Evolutionary conservation across 192 early-diverging fungal species (phyloP).

Genomic region (Mortierella antarctica): DNA sequence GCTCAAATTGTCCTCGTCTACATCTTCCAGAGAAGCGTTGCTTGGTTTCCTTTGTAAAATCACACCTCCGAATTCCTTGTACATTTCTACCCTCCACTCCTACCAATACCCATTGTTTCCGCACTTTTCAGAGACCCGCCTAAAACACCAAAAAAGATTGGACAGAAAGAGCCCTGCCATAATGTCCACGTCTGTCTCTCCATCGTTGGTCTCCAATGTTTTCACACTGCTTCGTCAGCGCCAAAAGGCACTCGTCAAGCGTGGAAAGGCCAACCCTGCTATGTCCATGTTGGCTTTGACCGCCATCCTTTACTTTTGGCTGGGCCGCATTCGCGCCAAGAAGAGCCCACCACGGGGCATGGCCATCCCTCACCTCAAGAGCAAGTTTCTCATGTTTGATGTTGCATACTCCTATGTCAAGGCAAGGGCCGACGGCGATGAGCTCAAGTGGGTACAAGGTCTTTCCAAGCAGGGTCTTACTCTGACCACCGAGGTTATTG

Average conservation of each 20-base stretch:
- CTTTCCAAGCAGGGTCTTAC: constrained; percentile 47
- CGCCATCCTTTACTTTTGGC: constrained; percentile 46
- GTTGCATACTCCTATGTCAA: constrained; percentile 38
- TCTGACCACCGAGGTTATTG: constrained; percentile 41
- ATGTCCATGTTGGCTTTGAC: constrained; percentile 53
- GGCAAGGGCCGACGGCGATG: constrained; percentile 30
- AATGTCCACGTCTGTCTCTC: constrained; percentile 24
- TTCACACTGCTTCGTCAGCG: constrained; percentile 45
- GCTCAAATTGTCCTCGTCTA: background rate
- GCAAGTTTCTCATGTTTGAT: constrained; percentile 41
- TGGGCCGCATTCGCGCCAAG: constrained; percentile 46
- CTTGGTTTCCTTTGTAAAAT: constrained; percentile 8
- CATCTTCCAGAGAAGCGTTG: background rate
- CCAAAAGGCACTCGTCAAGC: constrained; percentile 42
- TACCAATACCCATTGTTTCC: background rate
- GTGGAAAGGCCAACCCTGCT: constrained; percentile 48
- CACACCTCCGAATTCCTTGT: background rate
- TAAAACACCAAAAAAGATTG: background rate
- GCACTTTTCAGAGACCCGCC: background rate
- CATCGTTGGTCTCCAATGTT: constrained; percentile 36
- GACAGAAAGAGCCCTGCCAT: constrained; percentile 1
- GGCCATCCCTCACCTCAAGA: constrained; percentile 46
- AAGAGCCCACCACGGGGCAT: constrained; percentile 47
- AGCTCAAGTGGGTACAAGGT: constrained; percentile 48
- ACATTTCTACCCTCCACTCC: background rate